Evolutionary conservation across 2,329 filamentous ascomycete species (phyloP).

Genomic region (Alternaria sp.): DNA sequence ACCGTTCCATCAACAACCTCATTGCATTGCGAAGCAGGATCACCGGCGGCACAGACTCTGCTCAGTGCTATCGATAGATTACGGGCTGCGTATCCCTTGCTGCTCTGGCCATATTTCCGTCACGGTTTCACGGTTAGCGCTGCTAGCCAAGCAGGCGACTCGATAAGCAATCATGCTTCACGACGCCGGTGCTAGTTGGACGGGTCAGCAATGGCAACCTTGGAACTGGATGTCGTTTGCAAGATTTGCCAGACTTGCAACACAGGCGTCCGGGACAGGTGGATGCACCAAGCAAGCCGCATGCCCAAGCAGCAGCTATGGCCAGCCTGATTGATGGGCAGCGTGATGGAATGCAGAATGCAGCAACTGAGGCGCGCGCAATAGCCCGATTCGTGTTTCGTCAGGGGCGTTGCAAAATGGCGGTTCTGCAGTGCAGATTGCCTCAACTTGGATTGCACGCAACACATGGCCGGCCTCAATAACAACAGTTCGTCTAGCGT

Average conservation of each 20-base stretch:
- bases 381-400: constrained; percentile 47
- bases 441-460: constrained; percentile 46
- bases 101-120: constrained; percentile 38
- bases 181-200: constrained; percentile 25
- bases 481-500: constrained; percentile 27
- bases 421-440: constrained; percentile 50
- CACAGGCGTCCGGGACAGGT: constrained; percentile 21
- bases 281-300: constrained; percentile 27
- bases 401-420: constrained; percentile 43
- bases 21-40: constrained; percentile 30
- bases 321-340: constrained; percentile 13
- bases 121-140: constrained; percentile 46
- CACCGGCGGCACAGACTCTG: constrained; percentile 34
- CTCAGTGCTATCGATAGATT: constrained; percentile 28
- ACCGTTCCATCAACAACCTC: constrained; percentile 18
- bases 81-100: constrained; percentile 26
- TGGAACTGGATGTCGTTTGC: constrained; percentile 16
- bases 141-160: constrained; percentile 36
- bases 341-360: constrained; percentile 21
- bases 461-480: constrained; percentile 30
- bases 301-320: constrained; percentile 5
- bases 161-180: constrained; percentile 41
- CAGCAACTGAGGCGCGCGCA: constrained; percentile 26
- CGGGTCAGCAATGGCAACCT: constrained; percentile 24
- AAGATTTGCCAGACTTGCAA: constrained; percentile 25